These are phyloP conservation scores for Pleochaeta shiraiana DNA, from an alignment of 2,329 filamentous ascomycete species.

Conservation along the genomic window DNA sequence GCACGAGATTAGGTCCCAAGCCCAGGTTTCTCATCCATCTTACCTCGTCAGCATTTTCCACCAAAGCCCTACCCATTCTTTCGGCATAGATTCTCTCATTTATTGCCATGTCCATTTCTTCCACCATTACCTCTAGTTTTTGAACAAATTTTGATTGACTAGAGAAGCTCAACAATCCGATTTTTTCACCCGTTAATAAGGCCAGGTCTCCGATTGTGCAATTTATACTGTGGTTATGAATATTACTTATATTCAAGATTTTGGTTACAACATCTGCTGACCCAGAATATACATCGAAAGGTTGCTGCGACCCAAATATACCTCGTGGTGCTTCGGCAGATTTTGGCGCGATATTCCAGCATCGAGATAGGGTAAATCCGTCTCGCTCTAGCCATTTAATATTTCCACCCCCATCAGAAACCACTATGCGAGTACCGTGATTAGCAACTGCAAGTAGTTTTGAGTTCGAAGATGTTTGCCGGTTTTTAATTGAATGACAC, in stretches of 20 bases:
- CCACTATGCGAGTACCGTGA: slow-evolving; percentile 65
- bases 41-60: slow-evolving; percentile 31
- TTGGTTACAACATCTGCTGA: slow-evolving; percentile 61
- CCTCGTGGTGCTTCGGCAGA: slow-evolving; percentile 25
- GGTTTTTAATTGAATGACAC: slow-evolving; percentile 44
- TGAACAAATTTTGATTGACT: slow-evolving; percentile 26
- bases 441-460: slow-evolving; percentile 63
- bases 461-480: slow-evolving; percentile 59
- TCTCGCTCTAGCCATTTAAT: slow-evolving; percentile 87
- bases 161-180: slow-evolving; percentile 51
- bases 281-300: slow-evolving; percentile 20
- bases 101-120: slow-evolving; percentile 28
- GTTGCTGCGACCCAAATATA: slow-evolving; percentile 27
- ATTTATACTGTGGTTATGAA: slow-evolving; percentile 23
- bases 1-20: slow-evolving; percentile 6
- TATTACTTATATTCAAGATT: slow-evolving; percentile 28
- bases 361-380: slow-evolving; percentile 38
- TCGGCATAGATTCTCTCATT: slow-evolving; percentile 40
- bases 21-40: slow-evolving; percentile 11
- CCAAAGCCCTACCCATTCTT: slow-evolving; percentile 52
- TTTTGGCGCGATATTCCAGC: slow-evolving; percentile 32
- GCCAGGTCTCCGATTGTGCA: slow-evolving; percentile 40
- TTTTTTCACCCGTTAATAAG: slow-evolving; percentile 70
- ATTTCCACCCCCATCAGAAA: slow-evolving; percentile 63
- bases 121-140: slow-evolving; percentile 26